Evolutionary conservation across 176 grass and related monocot species (phyloP), one percentile per base, ranked within the genome.

Genomic region (Phoenix dactylifera): DNA sequence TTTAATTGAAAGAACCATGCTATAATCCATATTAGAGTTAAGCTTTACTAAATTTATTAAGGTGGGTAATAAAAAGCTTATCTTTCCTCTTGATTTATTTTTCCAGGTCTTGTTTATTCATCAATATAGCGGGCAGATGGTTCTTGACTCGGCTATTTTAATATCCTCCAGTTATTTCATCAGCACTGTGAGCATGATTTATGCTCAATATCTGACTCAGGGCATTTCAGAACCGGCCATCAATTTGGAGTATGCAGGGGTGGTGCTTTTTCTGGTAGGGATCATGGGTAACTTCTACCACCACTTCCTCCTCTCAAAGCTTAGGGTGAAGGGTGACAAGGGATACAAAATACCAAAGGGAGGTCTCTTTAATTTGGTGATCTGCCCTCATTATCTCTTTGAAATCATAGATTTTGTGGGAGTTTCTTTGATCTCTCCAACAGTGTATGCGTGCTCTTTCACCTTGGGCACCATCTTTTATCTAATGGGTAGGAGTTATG

Each of bases 321-420:
- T 96, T 3, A 72, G 92, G 64, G 51, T 66, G 49, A 54, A 64
- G 7, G 66, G 58, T 0, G 75, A 77, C 3, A 79, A 77, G 29
- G 52, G 28, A 10, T 96, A 96, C 83, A 96, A 75, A 74, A 90
- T 96, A 51, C 83, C 91, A 3, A 51, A 15, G 3, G 83, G 86
- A 0, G 86, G 86, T 1, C 72, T 96, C 22, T 96, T 90, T 15
- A 50, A 64, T 12, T 60, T 87, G 32, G 75, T 87, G 25, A 50
- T 77, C 4, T 90, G 86, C 63, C 86, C 92, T 3, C 80, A 90
- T 50, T 96, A 96, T 71, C 80, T 96, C 39, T 96, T 96, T 59
- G 86, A 90, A 65, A 87, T 96, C 60, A 1, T 77, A 2, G 75
- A 17, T 3, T 86, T 87, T 58, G 63, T 88, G 3, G 92, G 92